A percentile compares a stretch with the other conserved stretches of the same genome.
These are phyloP conservation scores for Neopestalotiopsis sp. DNA, from an alignment of 2,329 filamentous ascomycete species.

Conservation along the genomic window DNA sequence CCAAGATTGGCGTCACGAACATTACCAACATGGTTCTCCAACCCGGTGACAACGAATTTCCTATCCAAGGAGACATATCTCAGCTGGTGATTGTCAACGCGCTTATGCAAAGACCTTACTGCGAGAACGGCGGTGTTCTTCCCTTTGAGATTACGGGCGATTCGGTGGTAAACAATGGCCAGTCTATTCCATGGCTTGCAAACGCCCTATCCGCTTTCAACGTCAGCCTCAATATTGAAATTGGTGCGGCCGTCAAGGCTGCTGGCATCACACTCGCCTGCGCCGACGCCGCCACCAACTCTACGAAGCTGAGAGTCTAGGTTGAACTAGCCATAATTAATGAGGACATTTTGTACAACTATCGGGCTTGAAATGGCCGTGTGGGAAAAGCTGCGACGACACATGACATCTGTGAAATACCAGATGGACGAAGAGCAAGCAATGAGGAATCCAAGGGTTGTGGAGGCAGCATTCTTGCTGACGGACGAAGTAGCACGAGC, in stretches of 20 bases:
- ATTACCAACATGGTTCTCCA: slow-evolving; percentile 60
- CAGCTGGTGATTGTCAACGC: slow-evolving; percentile 54
- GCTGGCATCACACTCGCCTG: slow-evolving; percentile 19
- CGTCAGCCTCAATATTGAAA: slow-evolving; percentile 58
- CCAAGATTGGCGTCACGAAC: slow-evolving; percentile 59
- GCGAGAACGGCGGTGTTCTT: slow-evolving; percentile 55
- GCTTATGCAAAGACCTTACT: slow-evolving; percentile 51
- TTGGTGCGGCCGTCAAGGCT: slow-evolving; percentile 49
- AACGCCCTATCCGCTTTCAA: slow-evolving; percentile 58
- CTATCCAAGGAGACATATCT: slow-evolving; percentile 59
- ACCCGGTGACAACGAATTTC: slow-evolving; percentile 63
- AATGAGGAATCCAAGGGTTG: too few species aligned
- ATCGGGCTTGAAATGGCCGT: neutral
- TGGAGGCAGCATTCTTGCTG: too few species aligned
- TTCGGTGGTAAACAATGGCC: slow-evolving; percentile 55
- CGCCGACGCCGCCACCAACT: neutral
- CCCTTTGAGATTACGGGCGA: slow-evolving; percentile 61
- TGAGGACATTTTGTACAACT: neutral
- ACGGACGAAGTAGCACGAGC: too few species aligned
- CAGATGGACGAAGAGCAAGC: too few species aligned
- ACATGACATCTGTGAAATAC: neutral
- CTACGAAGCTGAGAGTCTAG: neutral
- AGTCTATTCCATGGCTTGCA: slow-evolving; percentile 61
- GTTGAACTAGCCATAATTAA: neutral
- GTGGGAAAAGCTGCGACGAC: neutral